Evolutionary conservation across 805 yeast species (phyloP).

Genomic region (Nakazawaea wickerhamii): DNA sequence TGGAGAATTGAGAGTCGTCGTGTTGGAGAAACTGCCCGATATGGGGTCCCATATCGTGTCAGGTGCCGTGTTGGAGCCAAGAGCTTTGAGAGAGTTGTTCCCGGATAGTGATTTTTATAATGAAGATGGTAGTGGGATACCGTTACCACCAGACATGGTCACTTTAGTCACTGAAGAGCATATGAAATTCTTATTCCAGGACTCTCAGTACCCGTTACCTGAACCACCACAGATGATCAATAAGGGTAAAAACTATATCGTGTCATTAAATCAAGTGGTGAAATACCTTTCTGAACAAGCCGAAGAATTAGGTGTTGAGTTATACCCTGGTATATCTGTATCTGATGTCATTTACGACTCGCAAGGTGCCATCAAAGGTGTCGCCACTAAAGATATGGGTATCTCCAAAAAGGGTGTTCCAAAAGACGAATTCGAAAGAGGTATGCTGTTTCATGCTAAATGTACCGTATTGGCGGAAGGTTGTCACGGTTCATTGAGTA

Average conservation of each 20-base stretch:
- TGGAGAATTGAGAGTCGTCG: conserved; percentile 76
- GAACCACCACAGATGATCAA: conserved; percentile 92
- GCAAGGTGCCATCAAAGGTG: conserved; percentile 70
- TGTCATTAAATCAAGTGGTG: conserved; percentile 74
- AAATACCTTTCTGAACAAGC: conserved; percentile 83
- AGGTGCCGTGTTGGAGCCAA: conserved; percentile 93
- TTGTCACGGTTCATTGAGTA: conserved; percentile 93
- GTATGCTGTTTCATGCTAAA: conserved; percentile 94
- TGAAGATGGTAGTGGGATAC: conserved; percentile 53
- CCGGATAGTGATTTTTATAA: conserved; percentile 56
- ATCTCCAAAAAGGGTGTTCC: conserved; percentile 70
- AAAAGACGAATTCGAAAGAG: conserved; percentile 82
- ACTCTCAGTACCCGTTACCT: conserved; percentile 66
- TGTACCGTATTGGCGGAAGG: conserved; percentile 93
- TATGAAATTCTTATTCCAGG: conserved; percentile 62
- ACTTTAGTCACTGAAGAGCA: conserved; percentile 74
- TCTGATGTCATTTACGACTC: conserved; percentile 64
- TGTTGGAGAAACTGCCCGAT: conserved; percentile 88
- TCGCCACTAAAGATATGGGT: conserved; percentile 94
- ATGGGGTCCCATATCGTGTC: conserved; percentile 90
- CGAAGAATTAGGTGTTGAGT: conserved; percentile 88
- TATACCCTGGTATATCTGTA: conserved; percentile 88
- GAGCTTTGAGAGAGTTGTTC: conserved; percentile 78
- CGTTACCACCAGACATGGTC: conserved; percentile 70
- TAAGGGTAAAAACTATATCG: conserved; percentile 77